Base-by-base conservation (phyloP, 352 stramenopile genomes). In the Aphanomyces euteiches region DNA sequence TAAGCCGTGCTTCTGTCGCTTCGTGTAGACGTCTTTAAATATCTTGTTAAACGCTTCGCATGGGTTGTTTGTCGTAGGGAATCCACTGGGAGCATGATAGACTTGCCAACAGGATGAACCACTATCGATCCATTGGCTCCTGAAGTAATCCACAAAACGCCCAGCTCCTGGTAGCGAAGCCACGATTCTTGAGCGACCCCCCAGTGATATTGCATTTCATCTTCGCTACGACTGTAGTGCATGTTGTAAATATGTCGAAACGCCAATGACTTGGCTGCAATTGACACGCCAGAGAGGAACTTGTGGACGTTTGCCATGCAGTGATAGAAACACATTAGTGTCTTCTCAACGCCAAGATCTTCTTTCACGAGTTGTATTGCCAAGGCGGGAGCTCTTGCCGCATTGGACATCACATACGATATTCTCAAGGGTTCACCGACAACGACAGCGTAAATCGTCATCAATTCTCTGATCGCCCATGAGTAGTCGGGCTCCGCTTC, bases 1-100 rank as follows among this genome's bases (percentile, higher is more conserved):
- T 28, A 58, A 58, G 2, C 50, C 50, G 21, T 58, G 50, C 15
- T 12, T 36, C 7, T 19, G 1, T 36, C 50, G 7, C 21, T 58
- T 8, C 7, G 50, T 58, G 50, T 58, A 58, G 50, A 58, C 21
- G 13, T 28, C 50, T 58, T 58, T 58, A 28, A 58, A 58, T 12
- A 37, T 17, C 17, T 58, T 58, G 50, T 58, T 58, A 28, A 58
- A 36, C 8, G 21, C 15, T 28, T 58, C 50, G 50, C 50, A 58
- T 19, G 50, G 50, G 50, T 58, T 58, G 50, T 58, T 53, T 19
- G 45, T 53, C 13, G 45, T 53, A 2, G 45, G 45, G 45, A 53
- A 53, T 53, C 45, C 45, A 53, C 45, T 19, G 13, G 45, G 45
- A 53, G 45, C n/a, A 53, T 53, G 45, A 19, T 53, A 53, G 45